These are phyloP conservation scores for Fusarium sulawesiense DNA, from an alignment of 2,329 filamentous ascomycete genomes.

Conservation along the genomic window DNA sequence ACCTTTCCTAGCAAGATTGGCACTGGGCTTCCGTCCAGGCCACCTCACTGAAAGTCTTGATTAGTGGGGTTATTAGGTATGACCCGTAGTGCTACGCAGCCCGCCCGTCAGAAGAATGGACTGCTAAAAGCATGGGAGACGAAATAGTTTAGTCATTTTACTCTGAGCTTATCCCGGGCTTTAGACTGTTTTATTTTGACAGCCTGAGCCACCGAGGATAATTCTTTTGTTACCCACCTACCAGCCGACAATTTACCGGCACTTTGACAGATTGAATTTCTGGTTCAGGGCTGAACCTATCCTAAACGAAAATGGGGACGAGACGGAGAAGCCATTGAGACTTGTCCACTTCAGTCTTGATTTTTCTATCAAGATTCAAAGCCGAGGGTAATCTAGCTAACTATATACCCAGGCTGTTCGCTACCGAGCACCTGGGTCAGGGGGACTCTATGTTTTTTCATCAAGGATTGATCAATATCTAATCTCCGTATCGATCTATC, in stretches of 20 bases:
- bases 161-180: fast-evolving
- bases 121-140: not conserved
- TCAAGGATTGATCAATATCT: constrained; percentile 26
- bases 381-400: not conserved
- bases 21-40: constrained; percentile 27
- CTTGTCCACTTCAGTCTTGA: constrained; percentile 10
- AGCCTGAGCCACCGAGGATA: not conserved
- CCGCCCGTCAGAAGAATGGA: not conserved
- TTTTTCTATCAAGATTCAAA: constrained; percentile 9
- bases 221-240: not conserved
- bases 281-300: constrained; percentile 52
- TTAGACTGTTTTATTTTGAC: not conserved
- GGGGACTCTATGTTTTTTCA: constrained; percentile 16
- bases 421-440: constrained; percentile 36
- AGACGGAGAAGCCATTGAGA: constrained; percentile 29
- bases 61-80: constrained; percentile 37
- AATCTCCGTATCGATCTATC: constrained; percentile 22
- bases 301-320: constrained; percentile 47
- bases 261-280: constrained; percentile 23
- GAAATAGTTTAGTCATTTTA: not conserved
- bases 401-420: constrained; percentile 24
- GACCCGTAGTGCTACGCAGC: constrained; percentile 14
- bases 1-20: constrained; percentile 22
- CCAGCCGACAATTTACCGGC: constrained; percentile 49
- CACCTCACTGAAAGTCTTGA: constrained; percentile 29